These are phyloP conservation scores for Podaxis pistillaris DNA, from an alignment of 768 basidiomycete species.

Conservation along the genomic window DNA sequence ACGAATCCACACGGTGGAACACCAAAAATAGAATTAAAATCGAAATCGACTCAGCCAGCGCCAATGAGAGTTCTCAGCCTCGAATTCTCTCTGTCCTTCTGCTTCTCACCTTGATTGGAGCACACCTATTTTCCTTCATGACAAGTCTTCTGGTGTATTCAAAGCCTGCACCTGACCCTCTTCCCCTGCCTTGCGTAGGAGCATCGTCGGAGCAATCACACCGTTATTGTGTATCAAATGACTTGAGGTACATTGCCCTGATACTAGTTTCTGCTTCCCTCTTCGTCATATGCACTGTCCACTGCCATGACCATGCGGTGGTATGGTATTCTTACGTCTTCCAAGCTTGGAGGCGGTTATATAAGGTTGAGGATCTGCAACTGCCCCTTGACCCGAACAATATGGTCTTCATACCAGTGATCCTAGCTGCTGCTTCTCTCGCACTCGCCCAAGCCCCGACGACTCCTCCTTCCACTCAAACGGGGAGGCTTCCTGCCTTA, in stretches of 20 bases:
- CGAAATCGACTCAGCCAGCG: not conserved
- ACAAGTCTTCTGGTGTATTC: not conserved
- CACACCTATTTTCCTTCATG: not conserved
- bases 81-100: not conserved
- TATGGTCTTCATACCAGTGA: slow-evolving; percentile 4
- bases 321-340: not conserved
- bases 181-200: not conserved
- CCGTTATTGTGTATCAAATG: not conserved
- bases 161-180: slow-evolving; percentile 1
- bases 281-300: not conserved
- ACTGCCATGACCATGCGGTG: not conserved
- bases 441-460: slow-evolving; percentile 34
- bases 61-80: slow-evolving; percentile 1
- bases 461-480: slow-evolving; percentile 35
- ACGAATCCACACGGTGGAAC: not conserved
- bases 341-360: not conserved
- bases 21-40: not conserved
- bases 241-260: not conserved
- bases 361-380: too few species aligned
- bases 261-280: not conserved
- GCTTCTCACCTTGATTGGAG: slow-evolving; percentile 3
- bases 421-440: slow-evolving; percentile 6
- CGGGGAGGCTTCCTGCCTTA: slow-evolving; percentile 45
- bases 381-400: not conserved
- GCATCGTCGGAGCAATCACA: slow-evolving; percentile 6